A percentile compares a stretch with the other conserved stretches of the same genome.
Evolutionary conservation across 768 basidiomycete genomes (phyloP).

Genomic region (Boletus insuetus): DNA sequence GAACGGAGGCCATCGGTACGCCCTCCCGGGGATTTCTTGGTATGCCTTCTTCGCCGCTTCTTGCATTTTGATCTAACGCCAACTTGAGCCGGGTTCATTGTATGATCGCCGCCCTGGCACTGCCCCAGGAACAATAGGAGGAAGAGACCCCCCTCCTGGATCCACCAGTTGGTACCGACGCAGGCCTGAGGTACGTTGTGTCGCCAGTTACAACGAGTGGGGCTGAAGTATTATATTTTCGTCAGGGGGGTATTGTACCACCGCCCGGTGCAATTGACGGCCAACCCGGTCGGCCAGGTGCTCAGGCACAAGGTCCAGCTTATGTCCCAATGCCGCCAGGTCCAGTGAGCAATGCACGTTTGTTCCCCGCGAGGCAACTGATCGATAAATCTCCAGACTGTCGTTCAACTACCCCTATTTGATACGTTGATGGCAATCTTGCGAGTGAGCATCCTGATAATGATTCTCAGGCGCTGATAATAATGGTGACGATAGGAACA

Average conservation of each 20-base stretch:
- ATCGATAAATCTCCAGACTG: slow-evolving; percentile 39
- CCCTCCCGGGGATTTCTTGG: slow-evolving; percentile 21
- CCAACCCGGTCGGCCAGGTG: slow-evolving; percentile 19
- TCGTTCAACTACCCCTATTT: slow-evolving; percentile 64
- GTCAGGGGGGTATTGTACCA: slow-evolving; percentile 21
- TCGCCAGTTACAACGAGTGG: not conserved
- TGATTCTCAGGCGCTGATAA: slow-evolving; percentile 1
- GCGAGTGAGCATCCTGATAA: slow-evolving; percentile 42
- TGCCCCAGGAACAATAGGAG: slow-evolving; percentile 23
- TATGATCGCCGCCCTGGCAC: slow-evolving; percentile 23
- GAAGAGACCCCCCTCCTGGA: slow-evolving; percentile 13
- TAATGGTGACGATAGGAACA: slow-evolving; percentile 54
- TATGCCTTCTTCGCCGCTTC: slow-evolving; percentile 1
- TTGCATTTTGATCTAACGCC: slow-evolving; percentile 2
- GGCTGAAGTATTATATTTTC: not conserved
- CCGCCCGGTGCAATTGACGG: slow-evolving; percentile 27
- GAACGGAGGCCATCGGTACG: slow-evolving; percentile 23
- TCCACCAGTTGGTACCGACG: slow-evolving; percentile 24
- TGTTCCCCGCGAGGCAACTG: not conserved
- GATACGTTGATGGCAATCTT: slow-evolving; percentile 69
- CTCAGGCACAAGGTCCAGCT: slow-evolving; percentile 25
- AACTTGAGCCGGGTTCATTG: slow-evolving; percentile 18
- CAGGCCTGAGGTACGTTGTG: slow-evolving; percentile 16
- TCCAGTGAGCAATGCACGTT: slow-evolving; percentile 42
- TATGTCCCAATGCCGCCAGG: slow-evolving; percentile 49